Percentiles rank a stretch among this genome's conserved stretches.
phyloP scores from a whole-genome alignment of 495 filamentous ascomycete genomes.

The Hamigera avellanea region DNA sequence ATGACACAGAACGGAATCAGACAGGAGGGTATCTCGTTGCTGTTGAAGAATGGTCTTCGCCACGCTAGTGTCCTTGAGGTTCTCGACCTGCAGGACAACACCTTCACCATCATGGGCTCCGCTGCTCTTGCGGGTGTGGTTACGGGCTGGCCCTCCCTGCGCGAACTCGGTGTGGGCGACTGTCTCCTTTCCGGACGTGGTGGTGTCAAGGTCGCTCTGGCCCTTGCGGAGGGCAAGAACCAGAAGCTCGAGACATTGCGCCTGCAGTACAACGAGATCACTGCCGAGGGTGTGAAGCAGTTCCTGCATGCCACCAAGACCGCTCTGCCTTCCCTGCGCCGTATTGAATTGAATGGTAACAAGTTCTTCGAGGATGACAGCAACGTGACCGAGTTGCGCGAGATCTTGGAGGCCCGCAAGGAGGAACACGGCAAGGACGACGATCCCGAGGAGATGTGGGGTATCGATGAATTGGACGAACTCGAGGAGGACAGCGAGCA shows the following conservation, averaged over 20 bases:
- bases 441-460: slow-evolving; percentile 56
- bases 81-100: slow-evolving; percentile 94
- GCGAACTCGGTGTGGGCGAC: slow-evolving; percentile 82
- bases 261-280: slow-evolving; percentile 93
- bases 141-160: slow-evolving; percentile 58
- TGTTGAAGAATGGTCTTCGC: slow-evolving; percentile 66
- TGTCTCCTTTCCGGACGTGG: slow-evolving; percentile 76
- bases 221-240: slow-evolving; percentile 65
- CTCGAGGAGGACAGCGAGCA: slow-evolving; percentile 62
- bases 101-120: slow-evolving; percentile 75
- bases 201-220: slow-evolving; percentile 56
- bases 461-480: slow-evolving; percentile 73
- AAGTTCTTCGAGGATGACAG: slow-evolving; percentile 81
- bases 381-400: slow-evolving; percentile 39
- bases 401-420: slow-evolving; percentile 42
- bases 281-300: slow-evolving; percentile 54
- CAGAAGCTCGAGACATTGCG: slow-evolving; percentile 64
- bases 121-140: slow-evolving; percentile 66
- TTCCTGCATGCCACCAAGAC: slow-evolving; percentile 53
- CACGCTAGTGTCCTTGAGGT: slow-evolving; percentile 52
- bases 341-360: slow-evolving; percentile 92
- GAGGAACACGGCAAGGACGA: slow-evolving; percentile 41
- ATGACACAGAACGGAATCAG: slow-evolving; percentile 99
- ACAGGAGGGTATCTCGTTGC: slow-evolving; percentile 72
- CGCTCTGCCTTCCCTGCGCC: slow-evolving; percentile 56